phyloP scores from a whole-genome alignment of 371 early-diverging fungal genomes.

The Sporodiniella umbellata region DNA sequence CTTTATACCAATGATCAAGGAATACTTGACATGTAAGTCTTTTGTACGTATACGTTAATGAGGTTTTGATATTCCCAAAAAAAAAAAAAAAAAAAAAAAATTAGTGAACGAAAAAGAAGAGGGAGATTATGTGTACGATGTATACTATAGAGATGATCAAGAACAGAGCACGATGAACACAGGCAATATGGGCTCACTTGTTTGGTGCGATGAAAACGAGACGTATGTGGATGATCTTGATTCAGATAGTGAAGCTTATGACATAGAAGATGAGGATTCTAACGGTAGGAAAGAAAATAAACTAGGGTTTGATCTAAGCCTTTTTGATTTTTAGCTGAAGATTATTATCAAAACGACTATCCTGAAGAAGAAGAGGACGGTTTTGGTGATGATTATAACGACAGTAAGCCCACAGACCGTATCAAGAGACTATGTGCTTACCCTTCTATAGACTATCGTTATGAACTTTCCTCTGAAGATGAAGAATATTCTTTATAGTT shows the following conservation, averaged over 20 bases:
- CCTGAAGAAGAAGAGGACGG: slow-evolving; percentile 48
- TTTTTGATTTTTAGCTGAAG: slow-evolving; percentile 48
- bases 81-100: too few relatives aligned
- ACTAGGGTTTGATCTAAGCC: background rate
- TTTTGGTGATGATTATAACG: slow-evolving; percentile 44
- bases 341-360: slow-evolving; percentile 63
- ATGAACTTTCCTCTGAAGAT: slow-evolving; percentile 31
- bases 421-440: too few relatives aligned
- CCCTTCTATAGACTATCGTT: slow-evolving; percentile 15
- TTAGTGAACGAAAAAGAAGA: slow-evolving; percentile 31
- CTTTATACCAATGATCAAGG: slow-evolving; percentile 72
- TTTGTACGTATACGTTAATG: too few relatives aligned
- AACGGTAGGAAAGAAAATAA: slow-evolving; percentile 36
- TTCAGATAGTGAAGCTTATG: slow-evolving; percentile 49
- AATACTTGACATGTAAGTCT: slow-evolving; percentile 57
- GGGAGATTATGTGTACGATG: slow-evolving; percentile 60
- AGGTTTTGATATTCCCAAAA: too few relatives aligned
- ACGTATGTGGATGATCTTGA: slow-evolving; percentile 52
- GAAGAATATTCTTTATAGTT: slow-evolving; percentile 25
- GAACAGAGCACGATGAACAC: slow-evolving; percentile 14
- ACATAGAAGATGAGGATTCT: slow-evolving; percentile 59
- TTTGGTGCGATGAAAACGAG: slow-evolving; percentile 53
- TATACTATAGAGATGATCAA: slow-evolving; percentile 53
- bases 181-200: slow-evolving; percentile 46
- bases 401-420: slow-evolving; percentile 27